Evolutionary conservation across 805 yeast genomes (phyloP).

Genomic region (Cyberlindnera mycetangii): DNA sequence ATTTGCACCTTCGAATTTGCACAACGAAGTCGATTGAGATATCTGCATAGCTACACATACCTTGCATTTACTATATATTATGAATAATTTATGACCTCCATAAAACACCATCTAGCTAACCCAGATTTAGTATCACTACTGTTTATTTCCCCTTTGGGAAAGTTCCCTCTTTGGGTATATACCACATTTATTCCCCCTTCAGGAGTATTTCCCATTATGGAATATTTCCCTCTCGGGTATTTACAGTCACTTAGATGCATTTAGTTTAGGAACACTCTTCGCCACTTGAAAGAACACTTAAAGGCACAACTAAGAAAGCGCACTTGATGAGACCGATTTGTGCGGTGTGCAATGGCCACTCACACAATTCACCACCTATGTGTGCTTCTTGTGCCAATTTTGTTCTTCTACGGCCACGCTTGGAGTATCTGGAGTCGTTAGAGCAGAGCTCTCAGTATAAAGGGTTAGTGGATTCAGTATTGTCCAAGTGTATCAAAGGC

Average conservation of each 20-base stretch:
- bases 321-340: neutral
- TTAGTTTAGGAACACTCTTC: too few species aligned
- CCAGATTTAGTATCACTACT: too few species aligned
- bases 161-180: too few species aligned
- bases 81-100: neutral
- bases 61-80: neutral
- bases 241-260: too few species aligned
- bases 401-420: conserved; percentile 13
- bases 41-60: neutral
- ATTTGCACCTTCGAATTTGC: conserved; percentile 16
- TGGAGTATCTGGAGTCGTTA: conserved; percentile 16
- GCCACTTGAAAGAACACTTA: neutral
- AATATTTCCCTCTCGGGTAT: too few species aligned
- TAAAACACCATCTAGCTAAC: too few species aligned
- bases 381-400: conserved; percentile 20
- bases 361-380: conserved; percentile 4
- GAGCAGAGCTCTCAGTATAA: conserved; percentile 6
- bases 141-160: too few species aligned
- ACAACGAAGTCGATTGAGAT: conserved; percentile 18
- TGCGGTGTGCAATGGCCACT: conserved; percentile 9
- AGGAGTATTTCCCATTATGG: too few species aligned
- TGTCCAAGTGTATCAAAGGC: conserved; percentile 18
- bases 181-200: too few species aligned
- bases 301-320: neutral
- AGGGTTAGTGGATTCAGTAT: conserved; percentile 12